Evolutionary conservation across 192 early-diverging fungal genomes (phyloP), one percentile per base, ranked within the genome.

Genomic region (Coemansia sp.): DNA sequence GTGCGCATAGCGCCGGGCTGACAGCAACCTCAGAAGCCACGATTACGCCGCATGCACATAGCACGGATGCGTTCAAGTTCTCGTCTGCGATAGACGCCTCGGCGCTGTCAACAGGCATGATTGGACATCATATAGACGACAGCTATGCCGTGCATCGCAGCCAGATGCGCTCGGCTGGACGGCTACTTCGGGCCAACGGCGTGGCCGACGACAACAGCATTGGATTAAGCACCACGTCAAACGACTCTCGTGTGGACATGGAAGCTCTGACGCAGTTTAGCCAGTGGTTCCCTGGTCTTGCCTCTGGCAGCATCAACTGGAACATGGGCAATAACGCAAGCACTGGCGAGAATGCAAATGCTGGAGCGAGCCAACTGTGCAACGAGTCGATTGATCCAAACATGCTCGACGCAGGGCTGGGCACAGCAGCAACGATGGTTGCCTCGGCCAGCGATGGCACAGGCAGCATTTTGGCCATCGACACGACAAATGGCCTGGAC

Each of bases 171-270:
- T 75, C 78, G 23, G 78, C 72, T 6, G 72, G 74, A 69, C 68
- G 78, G 47, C 47, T 80, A 15, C 55, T 80, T 22, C 64, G 78
- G 0, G 72, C 61, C 8, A 80, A 72, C 52, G 72, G 78, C 22
- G 72, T 80, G 5, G 78, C 71, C 23, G 78, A 80, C 37, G 78
- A 80, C 66, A 80, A 72, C 23, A 68, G 78, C 39, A 80, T 80
- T 25, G 78, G 78, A n/a, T 56, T 80, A 39, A 74, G 78, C 69
- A 75, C 78, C 0, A 71, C 53, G 1, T 55, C 72, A 0, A 54
- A n/a, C 38, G 78, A 68, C 29, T 32, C 58, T 12, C 62, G 62
- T 2, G 55, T 71, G 22, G 78, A 80, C 29, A 39, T 80, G 48
- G 78, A 80, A 22, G 63, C 78, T 14, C 35, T 80, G 52, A 53